These are phyloP conservation scores for Neofusicoccum laricinum DNA, from an alignment of 2,329 filamentous ascomycete genomes.

Conservation along the genomic window DNA sequence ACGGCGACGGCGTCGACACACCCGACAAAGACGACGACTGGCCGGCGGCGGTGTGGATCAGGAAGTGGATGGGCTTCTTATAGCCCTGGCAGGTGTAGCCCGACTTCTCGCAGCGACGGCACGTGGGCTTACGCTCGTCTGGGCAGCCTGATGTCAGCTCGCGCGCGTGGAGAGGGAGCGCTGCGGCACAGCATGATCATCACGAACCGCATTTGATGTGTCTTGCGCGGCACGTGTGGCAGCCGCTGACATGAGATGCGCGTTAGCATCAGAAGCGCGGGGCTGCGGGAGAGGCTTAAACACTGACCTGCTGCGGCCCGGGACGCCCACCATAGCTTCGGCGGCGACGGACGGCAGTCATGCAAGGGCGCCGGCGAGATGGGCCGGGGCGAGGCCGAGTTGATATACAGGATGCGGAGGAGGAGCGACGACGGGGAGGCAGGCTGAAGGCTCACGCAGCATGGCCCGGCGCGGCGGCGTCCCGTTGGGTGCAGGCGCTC, in stretches of 20 bases:
- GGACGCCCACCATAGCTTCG: constrained; percentile 14
- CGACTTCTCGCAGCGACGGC: constrained; percentile 19
- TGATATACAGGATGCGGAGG: not conserved
- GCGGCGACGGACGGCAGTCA: not conserved
- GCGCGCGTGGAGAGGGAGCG: not conserved
- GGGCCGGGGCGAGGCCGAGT: not conserved
- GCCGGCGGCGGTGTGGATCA: constrained; percentile 12
- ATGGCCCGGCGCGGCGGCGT: not conserved
- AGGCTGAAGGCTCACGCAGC: not conserved
- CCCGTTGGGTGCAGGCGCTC: not conserved
- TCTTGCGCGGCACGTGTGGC: constrained; percentile 16
- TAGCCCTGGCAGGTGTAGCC: constrained; percentile 21
- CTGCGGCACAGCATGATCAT: not conserved
- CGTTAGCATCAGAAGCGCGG: not conserved
- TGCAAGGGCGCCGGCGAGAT: not conserved
- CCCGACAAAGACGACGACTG: not conserved
- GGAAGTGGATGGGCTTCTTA: constrained; percentile 19
- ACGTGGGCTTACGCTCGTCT: constrained; percentile 22
- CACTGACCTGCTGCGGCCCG: constrained; percentile 13
- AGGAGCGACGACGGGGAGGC: not conserved
- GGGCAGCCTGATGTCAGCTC: not conserved
- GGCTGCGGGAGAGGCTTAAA: not conserved
- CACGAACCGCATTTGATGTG: constrained; percentile 18
- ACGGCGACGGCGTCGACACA: not conserved
- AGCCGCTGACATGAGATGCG: not conserved